Evolutionary conservation across 164 flowering plant species (phyloP).

Genomic region (Aristolochia contorta): DNA sequence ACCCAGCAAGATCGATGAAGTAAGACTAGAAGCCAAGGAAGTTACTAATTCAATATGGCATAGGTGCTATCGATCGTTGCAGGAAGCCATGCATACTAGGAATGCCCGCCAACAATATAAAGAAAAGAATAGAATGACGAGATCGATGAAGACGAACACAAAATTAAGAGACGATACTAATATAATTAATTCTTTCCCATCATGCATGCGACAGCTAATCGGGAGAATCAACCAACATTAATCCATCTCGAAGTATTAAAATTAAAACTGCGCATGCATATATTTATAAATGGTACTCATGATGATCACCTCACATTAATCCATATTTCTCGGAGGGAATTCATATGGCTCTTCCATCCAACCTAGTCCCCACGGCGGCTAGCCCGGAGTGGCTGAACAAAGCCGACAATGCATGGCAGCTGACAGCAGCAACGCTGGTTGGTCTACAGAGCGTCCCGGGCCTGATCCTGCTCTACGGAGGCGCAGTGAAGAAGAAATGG

Average conservation of each 20-base stretch:
- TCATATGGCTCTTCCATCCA: constrained; percentile 9
- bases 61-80: background rate
- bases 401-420: constrained; percentile 41
- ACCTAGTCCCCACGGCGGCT: constrained; percentile 15
- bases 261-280: too few relatives aligned
- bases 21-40: too few relatives aligned
- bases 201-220: constrained; percentile 23
- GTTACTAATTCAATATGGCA: too few relatives aligned
- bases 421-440: constrained; percentile 32
- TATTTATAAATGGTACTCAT: background rate
- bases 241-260: background rate
- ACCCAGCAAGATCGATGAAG: too few relatives aligned
- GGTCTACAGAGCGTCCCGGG: constrained; percentile 43
- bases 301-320: background rate
- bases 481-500: constrained; percentile 38
- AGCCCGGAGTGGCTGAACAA: constrained; percentile 38
- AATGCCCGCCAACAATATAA: constrained; percentile 10
- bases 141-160: background rate
- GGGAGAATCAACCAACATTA: constrained; percentile 19
- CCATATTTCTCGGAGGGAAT: background rate
- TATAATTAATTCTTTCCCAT: background rate
- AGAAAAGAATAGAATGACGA: background rate
- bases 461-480: constrained; percentile 31
- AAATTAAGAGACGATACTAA: background rate
- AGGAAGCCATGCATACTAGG: too few relatives aligned